phyloP scores from a whole-genome alignment of 2,329 filamentous ascomycete genomes.

The Dactylella cylindrospora region DNA sequence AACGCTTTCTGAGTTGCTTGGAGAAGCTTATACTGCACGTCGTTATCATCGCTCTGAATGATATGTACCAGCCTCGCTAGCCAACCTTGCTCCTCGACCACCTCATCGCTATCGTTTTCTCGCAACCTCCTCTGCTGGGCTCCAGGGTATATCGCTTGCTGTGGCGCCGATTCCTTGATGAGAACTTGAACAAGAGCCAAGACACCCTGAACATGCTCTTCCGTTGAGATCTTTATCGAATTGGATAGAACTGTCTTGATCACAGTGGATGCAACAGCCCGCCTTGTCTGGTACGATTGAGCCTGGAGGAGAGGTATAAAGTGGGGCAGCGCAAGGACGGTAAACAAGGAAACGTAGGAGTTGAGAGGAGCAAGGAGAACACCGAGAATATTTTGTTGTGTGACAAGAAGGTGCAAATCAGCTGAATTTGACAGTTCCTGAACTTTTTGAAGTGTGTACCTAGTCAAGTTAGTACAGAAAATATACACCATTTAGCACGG shows the following conservation, averaged over 20 bases:
- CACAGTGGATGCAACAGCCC: conserved; percentile 87
- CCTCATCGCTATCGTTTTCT: conserved; percentile 87
- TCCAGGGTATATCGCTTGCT: conserved; percentile 78
- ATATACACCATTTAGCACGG: no score
- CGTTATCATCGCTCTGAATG: conserved; percentile 78
- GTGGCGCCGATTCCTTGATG: conserved; percentile 84
- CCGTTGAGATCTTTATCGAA: conserved; percentile 74
- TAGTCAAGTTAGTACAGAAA: conserved; percentile 10
- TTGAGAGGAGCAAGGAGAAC: conserved; percentile 88
- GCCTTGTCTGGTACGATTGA: conserved; percentile 87
- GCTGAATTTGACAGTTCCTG: conserved; percentile 87
- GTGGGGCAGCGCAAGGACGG: conserved; percentile 86
- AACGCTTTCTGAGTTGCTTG: conserved; percentile 86
- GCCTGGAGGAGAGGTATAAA: conserved; percentile 87
- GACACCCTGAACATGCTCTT: conserved; percentile 81
- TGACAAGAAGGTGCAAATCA: conserved; percentile 84
- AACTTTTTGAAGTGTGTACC: conserved; percentile 73
- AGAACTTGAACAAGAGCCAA: conserved; percentile 85
- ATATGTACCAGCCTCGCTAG: conserved; percentile 88
- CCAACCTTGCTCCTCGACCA: conserved; percentile 97
- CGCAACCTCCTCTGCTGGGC: conserved; percentile 64
- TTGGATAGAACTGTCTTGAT: conserved; percentile 79
- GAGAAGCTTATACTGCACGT: conserved; percentile 89
- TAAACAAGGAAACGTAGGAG: conserved; percentile 90
- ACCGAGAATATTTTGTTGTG: conserved; percentile 84